phyloP scores from a whole-genome alignment of 208 protist species.

The Vickermania spadyakhi region DNA sequence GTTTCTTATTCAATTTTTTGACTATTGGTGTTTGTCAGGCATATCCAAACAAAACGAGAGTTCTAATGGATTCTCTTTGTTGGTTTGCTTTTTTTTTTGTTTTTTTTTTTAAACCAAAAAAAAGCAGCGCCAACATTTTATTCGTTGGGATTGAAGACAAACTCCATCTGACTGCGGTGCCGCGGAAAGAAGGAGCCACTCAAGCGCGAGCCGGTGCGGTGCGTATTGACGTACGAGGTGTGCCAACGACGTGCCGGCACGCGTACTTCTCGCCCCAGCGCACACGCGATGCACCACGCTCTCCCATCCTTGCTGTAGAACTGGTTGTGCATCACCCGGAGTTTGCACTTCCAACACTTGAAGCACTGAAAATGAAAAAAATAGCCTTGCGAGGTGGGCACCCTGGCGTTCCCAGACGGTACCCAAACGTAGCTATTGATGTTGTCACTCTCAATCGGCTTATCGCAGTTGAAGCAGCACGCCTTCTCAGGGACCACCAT shows the following conservation, averaged over 20 bases:
- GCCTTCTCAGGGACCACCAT: slow-evolving; percentile 65
- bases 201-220: slow-evolving; percentile 77
- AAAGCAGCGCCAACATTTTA: slow-evolving; percentile 15
- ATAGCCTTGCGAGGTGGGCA: slow-evolving; percentile 79
- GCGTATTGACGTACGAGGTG: slow-evolving; percentile 84
- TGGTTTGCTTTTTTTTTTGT: no score
- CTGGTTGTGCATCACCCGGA: slow-evolving; percentile 82
- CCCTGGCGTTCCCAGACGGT: slow-evolving; percentile 71
- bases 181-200: slow-evolving; percentile 81
- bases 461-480: slow-evolving; percentile 80
- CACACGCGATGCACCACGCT: slow-evolving; percentile 78
- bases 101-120: not conserved
- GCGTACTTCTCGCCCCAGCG: slow-evolving; percentile 71
- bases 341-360: slow-evolving; percentile 84
- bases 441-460: slow-evolving; percentile 48
- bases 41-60: no score
- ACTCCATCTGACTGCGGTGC: slow-evolving; percentile 81
- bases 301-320: slow-evolving; percentile 84
- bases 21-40: no score
- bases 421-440: slow-evolving; percentile 87
- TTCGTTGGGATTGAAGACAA: slow-evolving; percentile 74
- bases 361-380: slow-evolving; percentile 89
- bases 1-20: no score
- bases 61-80: no score
- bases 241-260: slow-evolving; percentile 84